phyloP scores from a whole-genome alignment of 1,139 yeast genomes.

The Yamadazyma aaseri region DNA sequence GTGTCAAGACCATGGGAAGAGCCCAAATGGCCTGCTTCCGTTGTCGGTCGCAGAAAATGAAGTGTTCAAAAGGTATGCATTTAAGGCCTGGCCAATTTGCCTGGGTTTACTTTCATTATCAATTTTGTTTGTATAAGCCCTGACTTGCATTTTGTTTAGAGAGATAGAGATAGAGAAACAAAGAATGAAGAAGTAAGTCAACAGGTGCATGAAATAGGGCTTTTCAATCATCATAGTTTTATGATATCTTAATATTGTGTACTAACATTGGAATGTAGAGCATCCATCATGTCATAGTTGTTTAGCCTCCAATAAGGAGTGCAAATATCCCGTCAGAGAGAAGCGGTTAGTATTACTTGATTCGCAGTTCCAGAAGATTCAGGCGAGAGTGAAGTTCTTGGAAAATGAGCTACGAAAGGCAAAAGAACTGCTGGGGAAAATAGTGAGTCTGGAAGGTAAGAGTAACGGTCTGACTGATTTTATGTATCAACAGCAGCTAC shows the following conservation, averaged over 20 bases:
- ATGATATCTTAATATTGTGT: no score
- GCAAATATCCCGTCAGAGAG: constrained; percentile 15
- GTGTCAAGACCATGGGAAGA: constrained; percentile 15
- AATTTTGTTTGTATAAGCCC: no score
- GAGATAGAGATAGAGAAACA: no score
- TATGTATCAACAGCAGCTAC: no score
- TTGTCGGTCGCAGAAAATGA: constrained; percentile 16
- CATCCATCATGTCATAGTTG: constrained; percentile 14
- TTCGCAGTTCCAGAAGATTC: constrained; percentile 14
- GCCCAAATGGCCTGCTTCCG: constrained; percentile 16
- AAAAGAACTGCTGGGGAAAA: neutral
- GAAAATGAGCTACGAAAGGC: constrained; percentile 11
- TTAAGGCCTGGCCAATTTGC: neutral
- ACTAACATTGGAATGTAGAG: constrained; percentile 10
- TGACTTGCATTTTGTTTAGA: no score
- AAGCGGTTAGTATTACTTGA: constrained; percentile 14
- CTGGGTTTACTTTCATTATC: neutral
- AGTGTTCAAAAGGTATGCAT: constrained; percentile 16
- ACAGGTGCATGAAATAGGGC: no score
- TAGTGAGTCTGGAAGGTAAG: no score
- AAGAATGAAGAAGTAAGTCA: no score
- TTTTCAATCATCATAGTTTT: no score
- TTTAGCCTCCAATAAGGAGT: constrained; percentile 11
- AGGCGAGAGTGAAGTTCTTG: constrained; percentile 7
- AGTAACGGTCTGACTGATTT: no score